Evolutionary conservation across 306 rosid species (phyloP), one percentile per base, ranked within the genome.

Genomic region (Ceratonia siliqua): DNA sequence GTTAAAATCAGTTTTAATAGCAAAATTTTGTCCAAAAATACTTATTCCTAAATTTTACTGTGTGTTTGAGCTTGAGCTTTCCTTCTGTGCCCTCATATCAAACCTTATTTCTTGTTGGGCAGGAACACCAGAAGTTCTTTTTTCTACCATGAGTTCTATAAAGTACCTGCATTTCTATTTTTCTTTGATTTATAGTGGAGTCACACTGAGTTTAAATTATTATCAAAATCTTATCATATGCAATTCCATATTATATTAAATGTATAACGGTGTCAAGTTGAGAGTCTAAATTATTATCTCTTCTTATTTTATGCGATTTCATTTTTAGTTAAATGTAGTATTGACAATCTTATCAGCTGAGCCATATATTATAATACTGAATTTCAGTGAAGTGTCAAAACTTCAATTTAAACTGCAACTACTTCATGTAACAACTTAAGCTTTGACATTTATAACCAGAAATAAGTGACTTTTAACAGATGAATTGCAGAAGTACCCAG

Each of bases 91-190:
- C 32, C 5, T 36, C 35, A 27, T 38, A 52, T 25, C 3, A 39
- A 78, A 48, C 36, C 32, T 22, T n/a, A 14, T 22, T 24, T 57
- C 45, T 24, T 24, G 52, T 77, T 69, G 62, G 20, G 63, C 63
- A 58, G 54, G 42, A 72, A 58, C 57, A 12, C 2, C 32, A 28
- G 32, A 28, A 28, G 32, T 2, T 28, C 4, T 28, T 28, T 28
- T 28, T 28, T 28, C 4, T 1, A 28, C 32, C 58, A 25, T 8
- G 18, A 72, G 9, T 58, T 57, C 33, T 57, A 20, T 41, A 20
- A 41, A 3, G 14, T 5, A 28, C 35, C 11, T 70, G 2, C 8
- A 48, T 43, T 46, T 20, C 28, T 52, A 1, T 20, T 2, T 30
- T 28, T 1, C 20, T 49, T 48, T 35, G 39, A 33, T 14, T 28